A percentile compares a stretch with the other conserved stretches of the same genome.
Evolutionary conservation across 352 stramenopile species (phyloP).

Genomic region (Pythium myriotylum): DNA sequence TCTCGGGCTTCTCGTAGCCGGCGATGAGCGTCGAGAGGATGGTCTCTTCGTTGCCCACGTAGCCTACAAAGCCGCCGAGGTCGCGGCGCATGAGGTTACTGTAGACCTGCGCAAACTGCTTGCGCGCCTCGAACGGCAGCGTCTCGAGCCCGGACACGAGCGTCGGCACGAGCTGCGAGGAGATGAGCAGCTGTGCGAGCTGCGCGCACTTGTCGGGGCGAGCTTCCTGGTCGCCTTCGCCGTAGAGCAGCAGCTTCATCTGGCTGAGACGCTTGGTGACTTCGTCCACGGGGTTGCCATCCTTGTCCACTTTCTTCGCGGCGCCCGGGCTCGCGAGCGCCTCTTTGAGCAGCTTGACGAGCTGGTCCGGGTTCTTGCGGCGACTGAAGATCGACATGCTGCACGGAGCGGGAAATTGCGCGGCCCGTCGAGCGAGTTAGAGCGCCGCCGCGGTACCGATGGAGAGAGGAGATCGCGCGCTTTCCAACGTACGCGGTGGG

Average conservation of each 20-base stretch:
- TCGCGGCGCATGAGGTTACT: constrained; percentile 91
- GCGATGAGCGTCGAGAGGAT: constrained; percentile 80
- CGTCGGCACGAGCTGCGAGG: constrained; percentile 65
- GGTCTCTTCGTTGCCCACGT: constrained; percentile 69
- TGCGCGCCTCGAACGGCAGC: constrained; percentile 87
- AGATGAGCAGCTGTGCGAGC: constrained; percentile 73
- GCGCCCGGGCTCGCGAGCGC: constrained; percentile 54
- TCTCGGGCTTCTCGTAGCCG: constrained; percentile 86
- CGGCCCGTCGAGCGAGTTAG: not conserved
- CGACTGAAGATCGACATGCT: constrained; percentile 74
- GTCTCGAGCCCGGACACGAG: constrained; percentile 68
- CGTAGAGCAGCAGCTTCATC: constrained; percentile 86
- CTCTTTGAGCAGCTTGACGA: constrained; percentile 82
- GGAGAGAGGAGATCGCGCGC: not conserved
- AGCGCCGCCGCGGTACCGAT: not conserved
- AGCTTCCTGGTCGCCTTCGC: constrained; percentile 75
- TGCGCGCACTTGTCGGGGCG: constrained; percentile 82
- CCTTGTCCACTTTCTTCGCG: constrained; percentile 61
- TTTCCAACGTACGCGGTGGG: not conserved
- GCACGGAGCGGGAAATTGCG: not conserved
- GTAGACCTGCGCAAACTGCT: constrained; percentile 88
- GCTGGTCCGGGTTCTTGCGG: constrained; percentile 80
- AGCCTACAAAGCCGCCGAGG: constrained; percentile 77
- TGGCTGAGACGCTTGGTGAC: constrained; percentile 83
- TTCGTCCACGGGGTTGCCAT: constrained; percentile 61